Conservation (phyloP, 2,329 filamentous ascomycete species). For the Cladosporium cucumerinum region DNA sequence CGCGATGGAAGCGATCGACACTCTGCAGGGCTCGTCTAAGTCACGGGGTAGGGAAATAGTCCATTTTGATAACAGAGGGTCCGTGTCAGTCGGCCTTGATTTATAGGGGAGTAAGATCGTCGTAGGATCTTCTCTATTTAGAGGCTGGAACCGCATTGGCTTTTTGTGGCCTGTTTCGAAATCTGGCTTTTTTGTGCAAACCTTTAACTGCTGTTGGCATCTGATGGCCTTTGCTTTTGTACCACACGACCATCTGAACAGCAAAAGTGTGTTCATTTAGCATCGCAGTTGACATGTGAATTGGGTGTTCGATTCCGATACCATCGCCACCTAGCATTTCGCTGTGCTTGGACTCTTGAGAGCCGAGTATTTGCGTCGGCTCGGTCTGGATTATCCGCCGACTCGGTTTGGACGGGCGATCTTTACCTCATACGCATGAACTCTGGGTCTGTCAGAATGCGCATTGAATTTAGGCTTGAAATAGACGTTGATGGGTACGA, state of each 20-base stretch:
- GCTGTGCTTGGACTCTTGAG: neutral
- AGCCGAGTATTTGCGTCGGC: neutral
- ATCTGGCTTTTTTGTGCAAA: neutral
- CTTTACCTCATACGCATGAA: neutral
- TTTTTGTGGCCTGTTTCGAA: neutral
- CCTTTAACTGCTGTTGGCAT: neutral
- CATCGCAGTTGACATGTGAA: neutral
- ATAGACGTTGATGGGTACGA: neutral
- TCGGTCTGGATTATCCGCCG: neutral
- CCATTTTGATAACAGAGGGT: neutral
- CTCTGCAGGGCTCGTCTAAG: neutral
- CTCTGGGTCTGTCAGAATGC: neutral
- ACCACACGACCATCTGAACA: neutral
- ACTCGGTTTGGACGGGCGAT: neutral
- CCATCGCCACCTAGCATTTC: neutral
- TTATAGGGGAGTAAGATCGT: neutral
- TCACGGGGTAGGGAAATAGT: neutral
- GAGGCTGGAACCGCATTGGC: neutral
- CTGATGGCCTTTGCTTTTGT: neutral
- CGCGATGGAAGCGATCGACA: neutral
- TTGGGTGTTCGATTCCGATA: neutral
- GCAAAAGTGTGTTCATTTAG: neutral
- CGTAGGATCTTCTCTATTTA: neutral
- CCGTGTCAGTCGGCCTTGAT: neutral
- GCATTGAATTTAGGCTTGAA: neutral